Conservation (phyloP, 2,329 filamentous ascomycete species). For the Cladophialophora yegresii region DNA sequence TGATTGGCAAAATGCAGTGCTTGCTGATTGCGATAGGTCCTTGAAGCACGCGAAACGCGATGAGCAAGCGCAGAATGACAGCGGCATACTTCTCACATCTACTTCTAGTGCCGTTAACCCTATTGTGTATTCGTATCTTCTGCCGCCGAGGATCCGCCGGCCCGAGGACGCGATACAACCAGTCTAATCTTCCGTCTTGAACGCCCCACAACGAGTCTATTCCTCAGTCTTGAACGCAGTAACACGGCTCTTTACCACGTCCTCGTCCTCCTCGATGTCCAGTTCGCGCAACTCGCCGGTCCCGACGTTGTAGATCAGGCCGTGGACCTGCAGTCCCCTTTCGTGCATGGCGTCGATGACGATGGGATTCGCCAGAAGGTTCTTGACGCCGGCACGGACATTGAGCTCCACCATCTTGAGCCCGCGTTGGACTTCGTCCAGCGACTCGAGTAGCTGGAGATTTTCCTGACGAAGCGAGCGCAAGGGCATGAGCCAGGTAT, state of each 20-base stretch:
- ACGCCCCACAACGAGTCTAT: not conserved
- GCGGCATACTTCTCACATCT: not conserved
- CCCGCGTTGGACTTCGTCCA: conserved; percentile 54
- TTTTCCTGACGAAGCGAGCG: conserved; percentile 58
- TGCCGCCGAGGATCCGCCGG: not conserved
- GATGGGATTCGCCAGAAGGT: conserved; percentile 67
- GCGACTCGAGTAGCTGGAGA: conserved; percentile 51
- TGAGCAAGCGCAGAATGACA: not conserved
- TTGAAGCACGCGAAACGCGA: not conserved
- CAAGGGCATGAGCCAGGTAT: conserved; percentile 63
- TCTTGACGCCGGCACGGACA: conserved; percentile 67
- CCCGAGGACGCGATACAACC: too few species aligned
- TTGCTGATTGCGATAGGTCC: not conserved
- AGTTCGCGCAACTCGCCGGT: conserved; percentile 58
- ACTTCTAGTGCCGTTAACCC: not conserved
- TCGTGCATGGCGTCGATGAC: conserved; percentile 71
- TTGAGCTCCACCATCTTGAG: conserved; percentile 74
- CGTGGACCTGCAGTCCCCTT: conserved; percentile 72
- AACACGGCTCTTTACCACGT: conserved; percentile 44
- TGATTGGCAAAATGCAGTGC: not conserved
- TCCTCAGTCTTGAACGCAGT: conserved; percentile 44
- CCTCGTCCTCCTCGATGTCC: conserved; percentile 49
- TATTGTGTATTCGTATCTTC: not conserved
- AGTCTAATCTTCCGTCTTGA: too few species aligned
- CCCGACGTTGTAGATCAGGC: conserved; percentile 70